A percentile compares a stretch with the other conserved stretches of the same genome.
These are phyloP conservation scores for Biscutella auriculata DNA, from an alignment of 441 rosid species.

Conservation along the genomic window DNA sequence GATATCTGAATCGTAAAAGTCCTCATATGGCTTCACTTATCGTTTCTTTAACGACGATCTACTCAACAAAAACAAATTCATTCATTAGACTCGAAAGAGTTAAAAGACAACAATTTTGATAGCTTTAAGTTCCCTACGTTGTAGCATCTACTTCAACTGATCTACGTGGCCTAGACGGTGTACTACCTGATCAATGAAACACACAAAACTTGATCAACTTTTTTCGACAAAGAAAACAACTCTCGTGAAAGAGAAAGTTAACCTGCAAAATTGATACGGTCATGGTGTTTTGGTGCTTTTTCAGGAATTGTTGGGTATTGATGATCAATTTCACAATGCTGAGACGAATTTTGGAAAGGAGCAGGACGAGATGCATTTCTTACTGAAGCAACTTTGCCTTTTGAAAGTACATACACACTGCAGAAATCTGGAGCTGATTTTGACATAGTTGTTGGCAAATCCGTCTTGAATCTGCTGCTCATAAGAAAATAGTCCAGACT, in stretches of 20 bases:
- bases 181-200: conserved; percentile 12
- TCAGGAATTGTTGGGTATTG: conserved; percentile 19
- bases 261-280: conserved; percentile 35
- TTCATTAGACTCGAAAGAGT: too few relatives aligned
- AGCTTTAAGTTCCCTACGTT: conserved; percentile 14
- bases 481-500: neutral
- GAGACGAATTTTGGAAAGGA: conserved; percentile 36
- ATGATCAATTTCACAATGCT: conserved; percentile 30
- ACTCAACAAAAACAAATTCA: neutral
- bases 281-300: conserved; percentile 3
- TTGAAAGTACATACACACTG: conserved; percentile 60
- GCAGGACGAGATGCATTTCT: conserved; percentile 66
- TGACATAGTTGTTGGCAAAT: conserved; percentile 44
- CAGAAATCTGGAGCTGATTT: conserved; percentile 90
- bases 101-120: conserved; percentile 25
- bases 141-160: conserved; percentile 29
- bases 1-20: conserved; percentile 44
- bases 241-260: too few relatives aligned
- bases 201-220: neutral
- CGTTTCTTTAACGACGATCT: conserved; percentile 38
- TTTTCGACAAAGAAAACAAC: too few relatives aligned
- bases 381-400: conserved; percentile 60
- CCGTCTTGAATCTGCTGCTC: conserved; percentile 63
- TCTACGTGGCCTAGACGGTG: conserved; percentile 30
- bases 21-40: conserved; percentile 18